Percentiles rank a stretch among this genome's conserved stretches.
Conservation (phyloP, 768 basidiomycete species). For the Rhodocollybia butyracea region DNA sequence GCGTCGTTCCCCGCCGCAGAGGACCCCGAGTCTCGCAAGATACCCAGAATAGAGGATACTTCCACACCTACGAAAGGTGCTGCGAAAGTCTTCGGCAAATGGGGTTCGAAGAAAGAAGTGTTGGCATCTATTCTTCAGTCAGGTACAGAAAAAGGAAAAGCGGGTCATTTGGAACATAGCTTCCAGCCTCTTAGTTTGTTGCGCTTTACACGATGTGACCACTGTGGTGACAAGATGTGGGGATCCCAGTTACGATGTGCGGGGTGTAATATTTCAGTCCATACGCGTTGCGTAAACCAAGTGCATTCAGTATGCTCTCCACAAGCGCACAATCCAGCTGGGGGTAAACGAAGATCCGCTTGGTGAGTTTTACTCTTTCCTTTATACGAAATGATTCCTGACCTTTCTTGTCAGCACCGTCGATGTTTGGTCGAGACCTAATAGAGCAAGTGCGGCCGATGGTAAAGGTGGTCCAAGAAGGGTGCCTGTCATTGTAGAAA, state of each 20-base stretch:
- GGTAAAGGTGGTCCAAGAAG: constrained; percentile 52
- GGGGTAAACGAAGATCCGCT: constrained; percentile 36
- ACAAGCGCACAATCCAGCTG: constrained; percentile 23
- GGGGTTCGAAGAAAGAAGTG: constrained; percentile 58
- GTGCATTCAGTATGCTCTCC: constrained; percentile 66
- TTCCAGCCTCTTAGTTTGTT: constrained; percentile 90
- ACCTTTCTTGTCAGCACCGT: constrained; percentile 51
- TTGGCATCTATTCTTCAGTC: constrained; percentile 19
- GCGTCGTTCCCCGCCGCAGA: constrained; percentile 30
- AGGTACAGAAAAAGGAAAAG: constrained; percentile 36
- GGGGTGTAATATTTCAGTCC: constrained; percentile 82
- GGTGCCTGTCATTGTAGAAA: constrained; percentile 89
- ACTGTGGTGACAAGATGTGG: constrained; percentile 98
- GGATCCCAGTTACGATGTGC: constrained; percentile 91
- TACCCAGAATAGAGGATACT: constrained; percentile 45
- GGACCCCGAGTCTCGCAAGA: constrained; percentile 35
- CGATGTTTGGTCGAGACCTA: constrained; percentile 92
- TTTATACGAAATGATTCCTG: constrained; percentile 6
- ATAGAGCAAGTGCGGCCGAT: constrained; percentile 79
- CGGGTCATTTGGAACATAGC: constrained; percentile 57
- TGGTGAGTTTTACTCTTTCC: constrained; percentile 28
- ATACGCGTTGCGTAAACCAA: constrained; percentile 78
- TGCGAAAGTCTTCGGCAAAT: constrained; percentile 64
- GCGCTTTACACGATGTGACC: constrained; percentile 89
- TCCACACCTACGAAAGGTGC: constrained; percentile 44